A percentile compares a stretch with the other conserved stretches of the same genome.
These are phyloP conservation scores for Dothidotthia symphoricarpi DNA, from an alignment of 2,329 filamentous ascomycete genomes.

Conservation along the genomic window DNA sequence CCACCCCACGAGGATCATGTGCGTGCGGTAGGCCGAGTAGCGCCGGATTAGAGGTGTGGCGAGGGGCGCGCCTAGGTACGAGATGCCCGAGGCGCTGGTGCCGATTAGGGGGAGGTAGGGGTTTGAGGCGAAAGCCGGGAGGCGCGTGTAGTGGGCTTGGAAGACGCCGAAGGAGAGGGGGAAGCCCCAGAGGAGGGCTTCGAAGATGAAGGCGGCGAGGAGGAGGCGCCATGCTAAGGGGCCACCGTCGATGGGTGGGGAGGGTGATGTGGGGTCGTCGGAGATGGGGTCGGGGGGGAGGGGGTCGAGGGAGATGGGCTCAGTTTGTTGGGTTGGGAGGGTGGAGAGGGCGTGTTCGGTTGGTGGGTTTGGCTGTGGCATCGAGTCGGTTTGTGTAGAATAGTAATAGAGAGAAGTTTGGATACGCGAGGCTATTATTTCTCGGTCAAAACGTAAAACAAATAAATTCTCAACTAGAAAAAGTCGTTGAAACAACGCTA, in stretches of 20 bases:
- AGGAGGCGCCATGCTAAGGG: conserved; percentile 51
- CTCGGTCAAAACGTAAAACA: too few species aligned
- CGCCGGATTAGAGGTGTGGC: conserved; percentile 33
- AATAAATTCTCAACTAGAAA: too few species aligned
- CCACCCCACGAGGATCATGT: conserved; percentile 33
- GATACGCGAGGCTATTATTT: too few species aligned
- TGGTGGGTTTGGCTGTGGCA: conserved; percentile 1
- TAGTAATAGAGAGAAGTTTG: too few species aligned
- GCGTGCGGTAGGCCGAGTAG: conserved; percentile 30
- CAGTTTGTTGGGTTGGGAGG: conserved; percentile 1
- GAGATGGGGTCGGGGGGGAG: too few species aligned
- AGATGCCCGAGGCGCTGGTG: conserved; percentile 36
- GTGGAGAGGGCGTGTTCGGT: conserved; percentile 2
- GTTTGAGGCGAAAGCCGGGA: conserved; percentile 9
- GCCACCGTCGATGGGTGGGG: conserved; percentile 15
- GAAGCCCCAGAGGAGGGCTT: conserved; percentile 45
- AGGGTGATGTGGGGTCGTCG: conserved; percentile 3
- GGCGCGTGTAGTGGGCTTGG: conserved; percentile 19
- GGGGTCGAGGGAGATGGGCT: too few species aligned
- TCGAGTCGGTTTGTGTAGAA: too few species aligned
- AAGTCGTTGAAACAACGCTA: too few species aligned
- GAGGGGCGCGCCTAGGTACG: conserved; percentile 46
- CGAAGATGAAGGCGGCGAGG: conserved; percentile 50
- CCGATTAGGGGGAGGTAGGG: conserved; percentile 19
- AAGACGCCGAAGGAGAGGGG: conserved; percentile 27